Evolutionary conservation across 805 yeast genomes (phyloP), one percentile per base, ranked within the genome.

Genomic region (Wickerhamiella lipophila): DNA sequence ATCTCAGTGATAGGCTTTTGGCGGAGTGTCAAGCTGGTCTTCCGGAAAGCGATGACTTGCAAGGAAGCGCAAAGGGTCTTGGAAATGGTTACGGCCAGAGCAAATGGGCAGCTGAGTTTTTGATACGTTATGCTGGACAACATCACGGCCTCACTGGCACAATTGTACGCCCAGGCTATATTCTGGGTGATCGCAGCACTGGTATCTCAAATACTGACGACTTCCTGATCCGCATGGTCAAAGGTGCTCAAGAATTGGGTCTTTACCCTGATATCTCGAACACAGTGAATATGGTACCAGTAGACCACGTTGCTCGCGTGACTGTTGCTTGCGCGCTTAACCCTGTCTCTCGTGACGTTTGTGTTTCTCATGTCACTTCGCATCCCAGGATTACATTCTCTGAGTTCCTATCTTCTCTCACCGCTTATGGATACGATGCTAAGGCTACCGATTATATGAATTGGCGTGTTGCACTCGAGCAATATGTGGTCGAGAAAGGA

Each of bases 201-300:
- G 99, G 99, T 56, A 79, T 94, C 19, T 78, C 94, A 46, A 92
- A 89, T 68, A 88, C 97, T 3, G 99, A 92, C 67, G 99, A 92
- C 66, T 92, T 89, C 80, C 70, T 92, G 60, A 70, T 89, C 55
- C 77, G 99, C 65, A 83, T 88, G 83, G 71, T 92, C 69, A 92
- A 92, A 71, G 97, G 99, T 27, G 81, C 94, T 66, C 79, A 80
- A 47, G 95, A 92, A 66, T 67, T 94, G 51, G 95, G 95, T 9
- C 69, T 72, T 45, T 81, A 76, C 57, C 98, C 99, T 29, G 83
- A 82, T 59, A 87, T 92, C 56, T 65, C 76, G 56, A 92, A 92
- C 70, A 76, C 79, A 42, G 94, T 89, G 34, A 92, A 92, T 66
- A 86, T 88, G 83, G 96, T 86, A 19, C 98, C 98, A 2, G 98